Evolutionary conservation across 2,329 filamentous ascomycete species (phyloP).

Genomic region (Pyricularia sp.): DNA sequence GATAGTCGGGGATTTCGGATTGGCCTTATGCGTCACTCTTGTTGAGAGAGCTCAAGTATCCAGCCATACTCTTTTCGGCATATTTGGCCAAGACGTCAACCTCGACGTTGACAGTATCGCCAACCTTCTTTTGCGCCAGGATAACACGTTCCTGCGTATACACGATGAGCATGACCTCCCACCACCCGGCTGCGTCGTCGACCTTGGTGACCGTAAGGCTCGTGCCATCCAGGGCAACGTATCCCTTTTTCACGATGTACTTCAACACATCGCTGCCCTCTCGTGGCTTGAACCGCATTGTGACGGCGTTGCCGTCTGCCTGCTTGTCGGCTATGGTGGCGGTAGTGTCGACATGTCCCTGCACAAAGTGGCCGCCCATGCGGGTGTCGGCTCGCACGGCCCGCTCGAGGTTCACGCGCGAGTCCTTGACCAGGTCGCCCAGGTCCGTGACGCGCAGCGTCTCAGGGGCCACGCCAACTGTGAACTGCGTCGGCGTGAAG

Average conservation of each 20-base stretch:
- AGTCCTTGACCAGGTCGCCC: constrained; percentile 53
- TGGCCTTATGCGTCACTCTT: constrained; percentile 12
- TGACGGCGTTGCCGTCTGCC: constrained; percentile 81
- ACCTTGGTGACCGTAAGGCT: constrained; percentile 87
- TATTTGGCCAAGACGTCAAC: constrained; percentile 83
- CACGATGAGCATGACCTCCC: constrained; percentile 94
- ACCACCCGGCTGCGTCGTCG: constrained; percentile 65
- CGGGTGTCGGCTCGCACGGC: constrained; percentile 83
- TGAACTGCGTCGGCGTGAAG: constrained; percentile 50
- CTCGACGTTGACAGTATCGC: constrained; percentile 81
- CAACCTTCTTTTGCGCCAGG: constrained; percentile 61
- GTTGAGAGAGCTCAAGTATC: constrained; percentile 51
- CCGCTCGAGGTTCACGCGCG: constrained; percentile 81
- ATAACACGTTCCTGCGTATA: constrained; percentile 93
- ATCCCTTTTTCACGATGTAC: constrained; percentile 95
- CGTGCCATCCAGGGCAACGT: constrained; percentile 84
- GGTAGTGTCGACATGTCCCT: constrained; percentile 89
- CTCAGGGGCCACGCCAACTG: constrained; percentile 87
- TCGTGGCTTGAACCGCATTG: constrained; percentile 63
- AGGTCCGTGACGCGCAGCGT: constrained; percentile 93
- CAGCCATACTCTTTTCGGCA: constrained; percentile 77
- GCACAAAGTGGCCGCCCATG: constrained; percentile 97
- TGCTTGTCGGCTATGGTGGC: constrained; percentile 60
- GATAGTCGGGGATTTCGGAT: not conserved
- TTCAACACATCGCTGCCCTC: constrained; percentile 54